Conservation (phyloP, 345 rosid species). For the Camelina sativa region DNA sequence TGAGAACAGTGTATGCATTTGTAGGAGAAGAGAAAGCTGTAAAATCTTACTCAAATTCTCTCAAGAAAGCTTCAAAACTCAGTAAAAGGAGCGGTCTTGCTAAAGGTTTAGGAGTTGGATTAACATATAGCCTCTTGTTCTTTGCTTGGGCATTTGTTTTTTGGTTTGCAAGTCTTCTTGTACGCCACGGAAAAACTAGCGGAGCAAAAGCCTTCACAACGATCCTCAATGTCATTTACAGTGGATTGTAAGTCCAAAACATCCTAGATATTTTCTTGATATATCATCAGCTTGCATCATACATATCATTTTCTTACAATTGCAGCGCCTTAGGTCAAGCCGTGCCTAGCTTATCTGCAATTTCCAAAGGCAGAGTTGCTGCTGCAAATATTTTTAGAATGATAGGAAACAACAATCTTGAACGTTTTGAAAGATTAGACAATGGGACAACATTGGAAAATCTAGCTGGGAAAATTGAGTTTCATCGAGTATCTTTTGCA, state of each 20-base stretch:
- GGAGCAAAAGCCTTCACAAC: constrained; percentile 86
- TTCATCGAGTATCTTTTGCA: constrained; percentile 58
- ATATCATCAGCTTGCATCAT: constrained; percentile 26
- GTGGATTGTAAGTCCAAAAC: constrained; percentile 75
- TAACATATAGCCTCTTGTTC: constrained; percentile 68
- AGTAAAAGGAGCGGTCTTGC: constrained; percentile 72
- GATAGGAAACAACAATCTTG: constrained; percentile 47
- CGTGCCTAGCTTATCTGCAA: constrained; percentile 72
- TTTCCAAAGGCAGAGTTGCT: constrained; percentile 72
- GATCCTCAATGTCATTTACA: constrained; percentile 70
- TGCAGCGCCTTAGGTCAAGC: constrained; percentile 83
- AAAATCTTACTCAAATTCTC: constrained; percentile 59
- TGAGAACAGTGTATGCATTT: constrained; percentile 78
- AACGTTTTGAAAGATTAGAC: constrained; percentile 40
- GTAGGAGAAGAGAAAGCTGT: constrained; percentile 78
- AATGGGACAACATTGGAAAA: constrained; percentile 48
- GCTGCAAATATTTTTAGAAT: constrained; percentile 66
- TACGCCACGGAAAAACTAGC: constrained; percentile 63
- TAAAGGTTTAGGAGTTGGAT: constrained; percentile 79
- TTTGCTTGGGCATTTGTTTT: constrained; percentile 70
- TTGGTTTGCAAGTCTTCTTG: constrained; percentile 80
- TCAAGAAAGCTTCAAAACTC: constrained; percentile 58
- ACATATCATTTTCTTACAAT: background rate
- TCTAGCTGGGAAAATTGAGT: constrained; percentile 67
- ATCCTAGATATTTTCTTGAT: background rate